These are phyloP conservation scores for Marchantia paleacea DNA, from an alignment of 225 moss, liverwort and hornwort species.

Conservation along the genomic window DNA sequence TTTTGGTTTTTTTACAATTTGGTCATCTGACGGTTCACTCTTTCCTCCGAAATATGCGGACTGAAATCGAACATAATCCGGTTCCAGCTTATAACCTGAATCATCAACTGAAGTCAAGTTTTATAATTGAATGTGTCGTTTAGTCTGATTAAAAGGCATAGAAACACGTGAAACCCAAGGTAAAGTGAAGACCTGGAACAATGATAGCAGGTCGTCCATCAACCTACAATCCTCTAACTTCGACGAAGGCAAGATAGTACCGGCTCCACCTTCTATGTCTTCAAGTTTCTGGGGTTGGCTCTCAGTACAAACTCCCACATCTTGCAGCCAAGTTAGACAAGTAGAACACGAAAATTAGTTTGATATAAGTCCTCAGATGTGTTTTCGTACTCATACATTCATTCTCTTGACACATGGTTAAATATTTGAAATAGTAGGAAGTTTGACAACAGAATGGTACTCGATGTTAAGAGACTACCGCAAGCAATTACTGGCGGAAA, in stretches of 20 bases:
- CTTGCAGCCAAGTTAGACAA: neutral
- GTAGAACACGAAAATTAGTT: neutral
- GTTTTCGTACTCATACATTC: neutral
- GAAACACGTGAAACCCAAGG: neutral
- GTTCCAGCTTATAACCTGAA: too few relatives aligned
- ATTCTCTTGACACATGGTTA: neutral
- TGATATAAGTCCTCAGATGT: neutral
- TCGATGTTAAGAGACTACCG: too few relatives aligned
- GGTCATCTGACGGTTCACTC: too few relatives aligned
- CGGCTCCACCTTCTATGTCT: slow-evolving; percentile 1
- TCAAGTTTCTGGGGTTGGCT: neutral
- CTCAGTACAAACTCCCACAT: slow-evolving; percentile 22
- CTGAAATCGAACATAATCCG: too few relatives aligned
- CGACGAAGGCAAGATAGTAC: neutral
- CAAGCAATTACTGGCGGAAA: too few relatives aligned
- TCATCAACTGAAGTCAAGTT: too few relatives aligned
- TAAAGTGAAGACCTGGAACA: slow-evolving; percentile 26
- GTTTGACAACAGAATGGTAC: too few relatives aligned
- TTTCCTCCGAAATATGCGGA: too few relatives aligned
- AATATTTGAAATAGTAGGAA: neutral
- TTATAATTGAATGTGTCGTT: too few relatives aligned
- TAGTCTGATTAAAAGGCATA: too few relatives aligned
- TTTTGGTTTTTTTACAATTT: too few relatives aligned
- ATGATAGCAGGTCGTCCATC: slow-evolving; percentile 22
- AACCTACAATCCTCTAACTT: slow-evolving; percentile 7